phyloP scores from a whole-genome alignment of 1,284 basidiomycete species.

The Calocybe gambosa region DNA sequence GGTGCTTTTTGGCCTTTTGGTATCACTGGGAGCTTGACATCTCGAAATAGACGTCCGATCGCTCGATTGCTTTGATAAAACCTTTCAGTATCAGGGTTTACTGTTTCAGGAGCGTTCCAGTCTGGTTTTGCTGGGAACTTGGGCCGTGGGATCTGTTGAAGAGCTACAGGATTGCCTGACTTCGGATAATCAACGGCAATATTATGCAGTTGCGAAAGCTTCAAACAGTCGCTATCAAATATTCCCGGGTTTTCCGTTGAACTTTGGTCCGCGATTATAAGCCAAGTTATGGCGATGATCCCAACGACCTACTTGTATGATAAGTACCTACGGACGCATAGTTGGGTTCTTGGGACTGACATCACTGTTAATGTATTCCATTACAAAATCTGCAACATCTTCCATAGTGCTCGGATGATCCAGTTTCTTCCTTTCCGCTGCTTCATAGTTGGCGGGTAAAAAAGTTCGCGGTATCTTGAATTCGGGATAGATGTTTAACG shows the following conservation, averaged over 20 bases:
- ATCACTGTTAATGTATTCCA: constrained; percentile 66
- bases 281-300: constrained; percentile 55
- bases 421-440: constrained; percentile 42
- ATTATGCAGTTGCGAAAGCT: constrained; percentile 61
- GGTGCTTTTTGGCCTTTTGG: constrained; percentile 1
- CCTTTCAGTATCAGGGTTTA: constrained; percentile 25
- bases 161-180: constrained; percentile 51
- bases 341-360: constrained; percentile 23
- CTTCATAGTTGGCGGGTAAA: constrained; percentile 46
- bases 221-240: constrained; percentile 53
- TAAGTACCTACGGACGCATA: neutral
- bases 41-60: constrained; percentile 53
- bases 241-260: constrained; percentile 38
- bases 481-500: constrained; percentile 30
- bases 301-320: constrained; percentile 42
- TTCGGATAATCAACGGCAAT: constrained; percentile 68
- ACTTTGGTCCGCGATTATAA: constrained; percentile 65
- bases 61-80: constrained; percentile 48
- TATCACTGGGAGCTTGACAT: constrained; percentile 41
- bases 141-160: constrained; percentile 42
- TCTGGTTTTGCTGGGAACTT: constrained; percentile 40
- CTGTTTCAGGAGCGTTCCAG: constrained; percentile 60
- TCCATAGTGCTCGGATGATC: constrained; percentile 52
- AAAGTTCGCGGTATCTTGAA: constrained; percentile 28
- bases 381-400: constrained; percentile 70